phyloP scores from a whole-genome alignment of 345 rosid genomes.

The Gossypium herbaceum region DNA sequence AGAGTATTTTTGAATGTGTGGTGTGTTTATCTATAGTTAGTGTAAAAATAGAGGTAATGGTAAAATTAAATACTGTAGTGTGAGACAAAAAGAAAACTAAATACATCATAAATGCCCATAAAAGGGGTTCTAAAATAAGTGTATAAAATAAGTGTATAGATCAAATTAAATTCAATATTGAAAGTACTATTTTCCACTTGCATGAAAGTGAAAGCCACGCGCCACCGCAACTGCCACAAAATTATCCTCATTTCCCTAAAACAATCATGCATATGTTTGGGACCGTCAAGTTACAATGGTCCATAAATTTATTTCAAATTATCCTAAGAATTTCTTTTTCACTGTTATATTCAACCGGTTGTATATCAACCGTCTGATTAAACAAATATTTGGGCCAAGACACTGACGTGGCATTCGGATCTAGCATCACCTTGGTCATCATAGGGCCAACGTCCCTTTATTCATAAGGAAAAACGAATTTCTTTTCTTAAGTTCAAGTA shows the following conservation, averaged over 20 bases:
- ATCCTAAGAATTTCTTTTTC: neutral
- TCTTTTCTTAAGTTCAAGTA: no score
- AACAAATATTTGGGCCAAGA: conserved; percentile 13
- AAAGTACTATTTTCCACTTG: neutral
- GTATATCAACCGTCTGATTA: conserved; percentile 22
- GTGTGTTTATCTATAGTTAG: no score
- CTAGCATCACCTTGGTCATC: conserved; percentile 6
- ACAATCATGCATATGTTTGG: conserved; percentile 10
- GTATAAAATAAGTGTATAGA: no score
- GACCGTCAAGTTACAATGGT: conserved; percentile 28
- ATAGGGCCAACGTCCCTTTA: conserved; percentile 15
- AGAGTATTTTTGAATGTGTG: no score
- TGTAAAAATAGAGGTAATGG: fast-evolving
- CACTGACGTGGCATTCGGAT: conserved; percentile 23
- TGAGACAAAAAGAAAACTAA: fast-evolving
- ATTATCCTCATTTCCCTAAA: neutral
- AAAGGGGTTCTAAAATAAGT: no score
- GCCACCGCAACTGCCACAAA: conserved; percentile 3
- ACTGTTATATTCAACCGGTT: neutral
- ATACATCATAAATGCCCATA: no score
- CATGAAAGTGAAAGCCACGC: conserved; percentile 19
- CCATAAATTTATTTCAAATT: conserved; percentile 22
- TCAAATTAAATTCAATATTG: no score
- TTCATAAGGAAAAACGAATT: conserved; percentile 13
- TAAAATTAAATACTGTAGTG: fast-evolving